These are phyloP conservation scores for Hydrangea macrophylla DNA, from an alignment of 148 eudicot genomes.

Conservation along the genomic window DNA sequence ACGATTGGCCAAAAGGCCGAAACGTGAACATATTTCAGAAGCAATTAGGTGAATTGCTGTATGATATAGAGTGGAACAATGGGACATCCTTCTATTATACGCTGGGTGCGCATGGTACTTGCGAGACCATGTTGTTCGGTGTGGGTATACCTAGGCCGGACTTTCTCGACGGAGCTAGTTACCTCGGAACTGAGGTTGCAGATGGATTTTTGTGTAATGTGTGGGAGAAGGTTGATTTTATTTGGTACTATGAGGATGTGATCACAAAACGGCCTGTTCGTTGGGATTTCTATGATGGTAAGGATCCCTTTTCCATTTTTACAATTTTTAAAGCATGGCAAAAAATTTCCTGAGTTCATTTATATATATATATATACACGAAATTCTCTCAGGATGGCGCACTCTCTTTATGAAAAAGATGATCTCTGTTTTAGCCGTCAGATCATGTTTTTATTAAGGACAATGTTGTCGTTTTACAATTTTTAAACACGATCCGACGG, in stretches of 20 bases:
- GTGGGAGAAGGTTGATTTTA: slow-evolving; percentile 47
- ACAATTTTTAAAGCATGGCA: not conserved
- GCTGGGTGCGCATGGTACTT: slow-evolving; percentile 15
- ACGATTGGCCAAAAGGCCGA: slow-evolving; percentile 40
- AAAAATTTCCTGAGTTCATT: too few relatives aligned
- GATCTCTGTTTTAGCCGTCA: too few relatives aligned
- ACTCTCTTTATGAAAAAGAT: too few relatives aligned
- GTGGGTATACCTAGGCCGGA: slow-evolving; percentile 42
- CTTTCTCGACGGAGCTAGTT: slow-evolving; percentile 39
- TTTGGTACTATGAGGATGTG: slow-evolving; percentile 50
- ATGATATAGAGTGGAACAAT: slow-evolving; percentile 48
- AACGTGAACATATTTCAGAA: slow-evolving; percentile 45
- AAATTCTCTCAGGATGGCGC: too few relatives aligned
- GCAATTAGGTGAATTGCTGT: slow-evolving; percentile 31
- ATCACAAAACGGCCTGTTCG: slow-evolving; percentile 34
- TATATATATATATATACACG: too few relatives aligned
- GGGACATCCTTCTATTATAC: slow-evolving; percentile 43
- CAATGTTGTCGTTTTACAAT: too few relatives aligned
- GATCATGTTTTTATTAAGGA: too few relatives aligned
- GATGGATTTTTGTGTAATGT: slow-evolving; percentile 52
- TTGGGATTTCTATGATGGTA: slow-evolving; percentile 44
- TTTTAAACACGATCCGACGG: too few relatives aligned
- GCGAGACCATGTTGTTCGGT: slow-evolving; percentile 13
- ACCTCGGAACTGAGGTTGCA: slow-evolving; percentile 25
- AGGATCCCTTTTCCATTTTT: not conserved